Conservation (phyloP, 352 stramenopile genomes). For the Phytophthora multivora region DNA sequence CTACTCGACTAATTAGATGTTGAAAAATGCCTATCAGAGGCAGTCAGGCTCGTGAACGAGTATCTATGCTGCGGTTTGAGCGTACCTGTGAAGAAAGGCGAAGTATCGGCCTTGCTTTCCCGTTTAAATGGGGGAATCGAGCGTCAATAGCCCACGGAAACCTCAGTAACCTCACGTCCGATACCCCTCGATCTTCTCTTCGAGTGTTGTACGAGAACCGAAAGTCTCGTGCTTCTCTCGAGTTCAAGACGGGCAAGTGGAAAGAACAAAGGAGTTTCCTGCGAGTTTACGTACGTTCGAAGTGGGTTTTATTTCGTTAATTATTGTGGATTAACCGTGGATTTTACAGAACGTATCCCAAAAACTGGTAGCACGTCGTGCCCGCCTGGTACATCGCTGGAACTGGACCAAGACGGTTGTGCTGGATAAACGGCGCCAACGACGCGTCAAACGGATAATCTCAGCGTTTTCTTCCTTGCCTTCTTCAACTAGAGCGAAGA, state of each 20-base stretch:
- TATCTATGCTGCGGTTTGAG: conserved; percentile 58
- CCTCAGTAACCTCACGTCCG: not conserved
- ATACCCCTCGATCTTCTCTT: conserved; percentile 28
- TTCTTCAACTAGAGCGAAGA: conserved; percentile 1
- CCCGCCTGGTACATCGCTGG: conserved; percentile 33
- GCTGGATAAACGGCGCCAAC: conserved; percentile 28
- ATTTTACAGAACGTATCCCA: conserved; percentile 37
- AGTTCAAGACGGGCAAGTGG: conserved; percentile 53
- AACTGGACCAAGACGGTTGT: conserved; percentile 37
- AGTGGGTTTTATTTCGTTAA: not conserved
- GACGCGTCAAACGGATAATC: conserved; percentile 26
- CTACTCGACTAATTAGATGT: conserved; percentile 1
- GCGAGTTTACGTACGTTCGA: conserved; percentile 47
- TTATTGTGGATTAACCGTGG: not conserved
- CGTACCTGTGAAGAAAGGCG: conserved; percentile 45
- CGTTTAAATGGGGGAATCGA: conserved; percentile 50
- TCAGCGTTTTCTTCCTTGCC: conserved; percentile 16
- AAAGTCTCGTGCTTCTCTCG: conserved; percentile 38
- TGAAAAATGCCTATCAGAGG: conserved; percentile 28
- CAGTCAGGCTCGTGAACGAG: conserved; percentile 55
- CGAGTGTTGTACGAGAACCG: conserved; percentile 45
- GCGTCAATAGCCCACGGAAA: conserved; percentile 10
- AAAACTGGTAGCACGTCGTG: conserved; percentile 34
- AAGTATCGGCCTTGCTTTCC: conserved; percentile 37
- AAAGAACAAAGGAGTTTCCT: conserved; percentile 53